Base-by-base conservation (phyloP, 208 protist genomes). In the Crithidia acanthocephali region DNA sequence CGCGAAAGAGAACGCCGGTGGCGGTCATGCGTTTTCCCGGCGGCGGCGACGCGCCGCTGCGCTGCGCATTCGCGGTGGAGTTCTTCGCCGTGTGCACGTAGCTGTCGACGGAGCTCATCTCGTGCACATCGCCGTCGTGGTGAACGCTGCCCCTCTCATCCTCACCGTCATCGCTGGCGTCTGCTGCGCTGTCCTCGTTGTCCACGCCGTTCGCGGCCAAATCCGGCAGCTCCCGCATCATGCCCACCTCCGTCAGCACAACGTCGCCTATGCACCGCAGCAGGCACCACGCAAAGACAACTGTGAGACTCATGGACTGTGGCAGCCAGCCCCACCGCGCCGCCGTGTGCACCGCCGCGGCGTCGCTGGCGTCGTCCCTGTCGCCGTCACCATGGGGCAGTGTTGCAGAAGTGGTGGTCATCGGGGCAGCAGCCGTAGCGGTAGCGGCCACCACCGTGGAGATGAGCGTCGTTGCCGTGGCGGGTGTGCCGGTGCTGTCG, bases 401-500 rank as follows among this genome's bases (percentile, higher is more conserved):
- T 7, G 8, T 42, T 42, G 37, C 37, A 42, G 37, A 6, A 50
- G 45, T 50, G 15, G 6, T 13, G 37, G 7, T 18, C 59, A 33
- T 37, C 25, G 2, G 3, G 61, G 15, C 47, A 25, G 47, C 16
- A 9, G 30, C 9, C 50, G 23, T 32, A 0, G 50, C 40, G 3
- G 32, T 42, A 32, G 59, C 40, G 9, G 23, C 28, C 30, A 23
- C 61, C 11, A 48, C 37, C 40, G 72, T 56, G 47, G 72, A 72
- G 57, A 77, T 77, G 35, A 77, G 32, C 0, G 72, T 56, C 1
- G 63, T 47, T 47, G 51, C n/a, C 15, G 58, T 30, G 42, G 56
- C 64, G 8, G 72, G 72, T 6, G 80, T 68, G 40, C 89, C 89
- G 51, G 80, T 71, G 16, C 50, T 74, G 30, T 79, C 55, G 20